Conservation (phyloP, 164 flowering plant species). For the Platanus orientalis region DNA sequence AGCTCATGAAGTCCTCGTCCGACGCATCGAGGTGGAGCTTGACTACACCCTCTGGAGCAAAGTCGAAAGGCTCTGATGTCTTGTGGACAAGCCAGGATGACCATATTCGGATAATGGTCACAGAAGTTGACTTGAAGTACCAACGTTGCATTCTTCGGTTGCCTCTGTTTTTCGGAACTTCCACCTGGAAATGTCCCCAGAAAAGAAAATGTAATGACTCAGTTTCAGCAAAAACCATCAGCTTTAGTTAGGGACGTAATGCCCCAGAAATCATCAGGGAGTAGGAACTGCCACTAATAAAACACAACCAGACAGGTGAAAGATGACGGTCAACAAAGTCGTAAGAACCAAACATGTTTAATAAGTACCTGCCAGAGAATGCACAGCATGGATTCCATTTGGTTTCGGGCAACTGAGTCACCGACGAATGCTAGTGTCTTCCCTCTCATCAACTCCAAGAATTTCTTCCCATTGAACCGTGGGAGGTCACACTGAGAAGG, state of each 20-base stretch:
- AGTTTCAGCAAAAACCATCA: too few species aligned
- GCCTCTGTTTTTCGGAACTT: constrained; percentile 81
- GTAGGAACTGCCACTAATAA: too few species aligned
- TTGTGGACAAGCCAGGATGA: constrained; percentile 91
- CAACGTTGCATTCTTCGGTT: constrained; percentile 81
- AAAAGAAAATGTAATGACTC: background rate
- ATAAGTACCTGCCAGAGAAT: constrained; percentile 82
- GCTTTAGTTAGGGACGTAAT: too few species aligned
- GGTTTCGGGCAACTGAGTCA: constrained; percentile 96
- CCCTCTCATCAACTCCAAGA: constrained; percentile 86
- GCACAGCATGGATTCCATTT: constrained; percentile 92
- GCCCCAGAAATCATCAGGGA: too few species aligned
- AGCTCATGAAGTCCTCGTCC: constrained; percentile 62
- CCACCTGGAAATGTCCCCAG: constrained; percentile 47
- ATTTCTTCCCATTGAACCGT: constrained; percentile 71
- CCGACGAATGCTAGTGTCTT: constrained; percentile 93
- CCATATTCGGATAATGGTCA: constrained; percentile 80
- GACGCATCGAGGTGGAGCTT: constrained; percentile 80
- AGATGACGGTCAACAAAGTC: too few species aligned
- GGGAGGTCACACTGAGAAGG: constrained; percentile 84
- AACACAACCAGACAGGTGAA: too few species aligned
- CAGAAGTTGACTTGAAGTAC: constrained; percentile 62
- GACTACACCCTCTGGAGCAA: constrained; percentile 66
- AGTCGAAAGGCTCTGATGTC: constrained; percentile 52
- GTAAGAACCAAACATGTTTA: background rate